Conservation (phyloP, 108 stramenopile genomes). For the Conticribra guillardii region DNA sequence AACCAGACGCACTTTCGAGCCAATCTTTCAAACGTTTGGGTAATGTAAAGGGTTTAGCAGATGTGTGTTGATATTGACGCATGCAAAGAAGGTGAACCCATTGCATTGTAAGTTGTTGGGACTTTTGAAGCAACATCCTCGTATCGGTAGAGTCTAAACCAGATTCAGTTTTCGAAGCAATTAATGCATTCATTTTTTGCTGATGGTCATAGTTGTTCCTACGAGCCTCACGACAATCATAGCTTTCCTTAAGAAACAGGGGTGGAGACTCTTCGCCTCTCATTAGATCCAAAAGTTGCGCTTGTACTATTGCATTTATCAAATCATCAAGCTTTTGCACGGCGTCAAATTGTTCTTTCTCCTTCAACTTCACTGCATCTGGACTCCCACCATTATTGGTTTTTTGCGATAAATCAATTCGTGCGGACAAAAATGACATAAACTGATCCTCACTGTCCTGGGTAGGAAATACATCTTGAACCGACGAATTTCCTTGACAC, state of each 20-base stretch:
- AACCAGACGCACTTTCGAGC: conserved; percentile 22
- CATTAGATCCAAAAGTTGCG: background rate
- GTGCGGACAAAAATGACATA: conserved; percentile 21
- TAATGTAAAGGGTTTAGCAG: conserved; percentile 6
- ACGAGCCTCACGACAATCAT: conserved; percentile 9
- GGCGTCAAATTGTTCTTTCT: conserved; percentile 11
- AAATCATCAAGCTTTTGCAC: conserved; percentile 6
- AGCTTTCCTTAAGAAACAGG: conserved; percentile 2
- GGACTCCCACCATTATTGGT: conserved; percentile 7
- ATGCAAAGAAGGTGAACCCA: conserved; percentile 36
- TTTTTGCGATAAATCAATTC: conserved; percentile 26
- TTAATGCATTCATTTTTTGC: background rate
- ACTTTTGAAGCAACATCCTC: conserved; percentile 16
- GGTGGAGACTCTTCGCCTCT: conserved; percentile 14
- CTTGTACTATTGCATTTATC: conserved; percentile 13
- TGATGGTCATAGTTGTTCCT: conserved; percentile 7
- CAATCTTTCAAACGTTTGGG: conserved; percentile 29
- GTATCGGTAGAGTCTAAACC: conserved; percentile 2
- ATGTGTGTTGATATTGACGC: conserved; percentile 18
- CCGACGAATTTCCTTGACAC: conserved; percentile 1
- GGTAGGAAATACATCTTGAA: conserved; percentile 22
- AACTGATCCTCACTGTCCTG: conserved; percentile 29
- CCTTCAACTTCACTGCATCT: conserved; percentile 15
- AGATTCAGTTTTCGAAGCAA: conserved; percentile 20
- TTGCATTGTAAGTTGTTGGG: conserved; percentile 23